Base-by-base conservation (phyloP, 306 rosid genomes). In the Cicer pinnatifidum region DNA sequence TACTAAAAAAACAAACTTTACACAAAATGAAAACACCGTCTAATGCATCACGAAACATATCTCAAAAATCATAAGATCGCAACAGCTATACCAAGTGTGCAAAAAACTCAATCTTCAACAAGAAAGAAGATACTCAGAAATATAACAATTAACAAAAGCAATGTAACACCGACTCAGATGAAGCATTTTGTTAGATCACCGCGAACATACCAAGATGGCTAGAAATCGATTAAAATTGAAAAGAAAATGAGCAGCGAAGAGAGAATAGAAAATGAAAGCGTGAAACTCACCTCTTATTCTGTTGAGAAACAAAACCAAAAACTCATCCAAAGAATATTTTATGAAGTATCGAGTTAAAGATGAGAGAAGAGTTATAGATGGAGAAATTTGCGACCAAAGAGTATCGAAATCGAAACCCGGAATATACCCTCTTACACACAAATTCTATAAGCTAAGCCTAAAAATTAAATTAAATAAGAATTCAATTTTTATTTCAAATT, bases 391-490 rank as follows among this genome's bases (percentile, higher is more conserved):
- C 75, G 44, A 68, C 56, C 47, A 11, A 17, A 77, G 75, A 82
- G 84, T 35, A 86, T 86, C 86, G 89, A 82, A 78, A 46, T 86
- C 85, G 89, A 82, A 81, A 46, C 83, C 71, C 68, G 72, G 91
- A 86, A 92, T 88, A 92, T 89, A 81, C 92, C 81, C 80, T 70
- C 46, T 33, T 3, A 23, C 44, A 1, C 20, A 35, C 70, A 39
- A 47, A 17, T 59, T 9, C 7, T 9, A 61, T 45, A 11, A 53
- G 61, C 35, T 28, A 28, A 28, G 35, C 35, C 35, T 3, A 28
- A 28, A 28, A 28, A 3, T 28, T 3, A 28, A 28, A 28, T 28
- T 3, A 28, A 28, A 80, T 75, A 67, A 75, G 73, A 67, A 66
- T 65, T 9, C 20, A 66, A 57, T 20, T 1, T 65, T 35, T 72